phyloP scores from a whole-genome alignment of 345 rosid species.

The Melaleuca alternifolia region DNA sequence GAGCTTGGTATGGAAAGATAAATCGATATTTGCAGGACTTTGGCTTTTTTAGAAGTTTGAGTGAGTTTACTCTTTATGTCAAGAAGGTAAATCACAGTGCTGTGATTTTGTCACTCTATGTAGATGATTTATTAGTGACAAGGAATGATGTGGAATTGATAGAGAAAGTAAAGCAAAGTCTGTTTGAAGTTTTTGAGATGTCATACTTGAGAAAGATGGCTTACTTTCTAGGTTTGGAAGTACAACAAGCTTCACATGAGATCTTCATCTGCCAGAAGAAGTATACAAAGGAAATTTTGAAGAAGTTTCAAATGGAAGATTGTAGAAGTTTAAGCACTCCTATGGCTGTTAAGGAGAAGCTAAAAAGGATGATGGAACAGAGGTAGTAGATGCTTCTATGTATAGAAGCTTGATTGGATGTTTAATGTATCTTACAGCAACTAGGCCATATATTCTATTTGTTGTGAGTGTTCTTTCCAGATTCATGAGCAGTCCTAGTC shows the following conservation, averaged over 20 bases:
- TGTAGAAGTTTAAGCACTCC: neutral
- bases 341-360: neutral
- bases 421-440: neutral
- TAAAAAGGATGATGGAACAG: neutral
- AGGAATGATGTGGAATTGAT: neutral
- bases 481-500: neutral
- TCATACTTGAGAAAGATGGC: neutral
- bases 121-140: neutral
- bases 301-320: neutral
- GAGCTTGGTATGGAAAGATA: neutral
- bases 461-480: neutral
- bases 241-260: neutral
- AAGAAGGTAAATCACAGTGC: neutral
- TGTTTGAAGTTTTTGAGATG: neutral
- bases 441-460: neutral
- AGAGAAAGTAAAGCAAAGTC: neutral
- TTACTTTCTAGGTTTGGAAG: neutral
- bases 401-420: neutral
- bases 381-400: neutral
- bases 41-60: neutral
- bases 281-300: neutral
- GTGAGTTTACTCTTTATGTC: neutral
- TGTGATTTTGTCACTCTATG: neutral
- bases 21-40: neutral
- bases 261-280: slow-evolving; percentile 4